Evolutionary conservation across 192 early-diverging fungal genomes (phyloP).

Genomic region (Coemansia sp.): DNA sequence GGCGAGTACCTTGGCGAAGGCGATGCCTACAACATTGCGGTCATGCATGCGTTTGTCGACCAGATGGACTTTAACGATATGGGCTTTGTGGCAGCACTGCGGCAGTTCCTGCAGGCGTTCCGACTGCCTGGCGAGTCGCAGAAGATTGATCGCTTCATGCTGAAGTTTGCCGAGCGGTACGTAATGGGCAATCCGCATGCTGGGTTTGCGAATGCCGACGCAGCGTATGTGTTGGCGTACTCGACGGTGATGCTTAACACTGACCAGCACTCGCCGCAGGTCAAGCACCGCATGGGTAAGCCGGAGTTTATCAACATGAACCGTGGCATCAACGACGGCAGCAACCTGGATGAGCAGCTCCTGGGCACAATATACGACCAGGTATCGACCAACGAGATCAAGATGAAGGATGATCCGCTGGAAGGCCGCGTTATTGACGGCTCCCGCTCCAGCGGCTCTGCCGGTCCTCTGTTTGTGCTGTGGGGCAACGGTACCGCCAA

Average conservation of each 20-base stretch:
- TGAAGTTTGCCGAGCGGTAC: slow-evolving; percentile 95
- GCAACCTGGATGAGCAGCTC: slow-evolving; percentile 71
- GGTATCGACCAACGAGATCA: slow-evolving; percentile 83
- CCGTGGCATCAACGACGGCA: slow-evolving; percentile 88
- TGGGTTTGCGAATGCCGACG: slow-evolving; percentile 87
- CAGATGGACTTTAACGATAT: slow-evolving; percentile 76
- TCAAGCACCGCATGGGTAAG: slow-evolving; percentile 84
- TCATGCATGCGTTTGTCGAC: slow-evolving; percentile 98
- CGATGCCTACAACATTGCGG: slow-evolving; percentile 86
- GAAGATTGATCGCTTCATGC: slow-evolving; percentile 97
- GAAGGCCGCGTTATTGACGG: slow-evolving; percentile 38
- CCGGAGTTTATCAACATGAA: slow-evolving; percentile 89
- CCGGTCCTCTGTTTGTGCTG: slow-evolving; percentile 40
- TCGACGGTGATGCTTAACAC: slow-evolving; percentile 95
- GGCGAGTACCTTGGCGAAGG: slow-evolving; percentile 95
- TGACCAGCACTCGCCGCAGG: slow-evolving; percentile 85
- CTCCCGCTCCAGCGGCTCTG: slow-evolving; percentile 28
- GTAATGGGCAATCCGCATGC: slow-evolving; percentile 76
- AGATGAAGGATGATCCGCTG: slow-evolving; percentile 84
- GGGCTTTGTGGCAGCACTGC: slow-evolving; percentile 78
- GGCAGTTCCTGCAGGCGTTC: slow-evolving; percentile 85
- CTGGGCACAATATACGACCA: slow-evolving; percentile 81
- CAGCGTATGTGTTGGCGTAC: slow-evolving; percentile 91
- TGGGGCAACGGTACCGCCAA: slow-evolving; percentile 47
- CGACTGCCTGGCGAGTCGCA: slow-evolving; percentile 92